phyloP scores from a whole-genome alignment of 495 filamentous ascomycete genomes.

The Cercophora scortea region DNA sequence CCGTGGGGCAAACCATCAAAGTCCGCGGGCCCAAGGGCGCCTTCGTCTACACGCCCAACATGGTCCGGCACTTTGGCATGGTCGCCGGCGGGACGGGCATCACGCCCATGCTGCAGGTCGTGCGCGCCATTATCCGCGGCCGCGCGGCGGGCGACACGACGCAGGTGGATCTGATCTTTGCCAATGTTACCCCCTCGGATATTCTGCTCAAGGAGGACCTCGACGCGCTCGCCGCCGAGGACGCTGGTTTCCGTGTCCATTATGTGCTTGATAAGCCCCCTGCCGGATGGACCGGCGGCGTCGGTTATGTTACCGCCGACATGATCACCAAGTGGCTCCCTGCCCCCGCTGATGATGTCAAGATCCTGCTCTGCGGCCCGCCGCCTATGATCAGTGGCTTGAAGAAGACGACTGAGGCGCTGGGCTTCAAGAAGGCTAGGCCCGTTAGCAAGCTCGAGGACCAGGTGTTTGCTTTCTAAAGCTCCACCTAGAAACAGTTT shows the following conservation, averaged over 20 bases:
- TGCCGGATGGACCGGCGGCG: constrained; percentile 77
- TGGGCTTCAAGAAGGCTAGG: constrained; percentile 84
- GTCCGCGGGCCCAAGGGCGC: constrained; percentile 91
- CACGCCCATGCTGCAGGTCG: constrained; percentile 95
- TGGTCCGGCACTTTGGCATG: constrained; percentile 94
- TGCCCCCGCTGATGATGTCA: constrained; percentile 76
- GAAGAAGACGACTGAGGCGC: constrained; percentile 86
- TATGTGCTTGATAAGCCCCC: constrained; percentile 97
- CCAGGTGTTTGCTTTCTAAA: constrained; percentile 96
- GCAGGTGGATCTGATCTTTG: constrained; percentile 88
- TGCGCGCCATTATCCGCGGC: constrained; percentile 81
- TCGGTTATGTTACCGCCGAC: constrained; percentile 88
- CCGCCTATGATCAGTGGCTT: constrained; percentile 95
- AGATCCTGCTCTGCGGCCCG: constrained; percentile 93
- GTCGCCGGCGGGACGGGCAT: constrained; percentile 96
- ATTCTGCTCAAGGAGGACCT: constrained; percentile 89
- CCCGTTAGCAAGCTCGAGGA: constrained; percentile 96
- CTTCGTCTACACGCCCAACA: constrained; percentile 92
- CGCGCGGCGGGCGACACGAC: constrained; percentile 74
- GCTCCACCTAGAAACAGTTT: not conserved
- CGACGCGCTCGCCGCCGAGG: constrained; percentile 65
- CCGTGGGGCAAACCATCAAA: constrained; percentile 79
- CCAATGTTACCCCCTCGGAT: constrained; percentile 88
- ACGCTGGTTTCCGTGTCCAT: constrained; percentile 73
- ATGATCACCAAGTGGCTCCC: constrained; percentile 90